Percentiles rank a stretch among this genome's conserved stretches.
Conservation (phyloP, 1,284 basidiomycete species). For the Cryptococcus sp. region DNA sequence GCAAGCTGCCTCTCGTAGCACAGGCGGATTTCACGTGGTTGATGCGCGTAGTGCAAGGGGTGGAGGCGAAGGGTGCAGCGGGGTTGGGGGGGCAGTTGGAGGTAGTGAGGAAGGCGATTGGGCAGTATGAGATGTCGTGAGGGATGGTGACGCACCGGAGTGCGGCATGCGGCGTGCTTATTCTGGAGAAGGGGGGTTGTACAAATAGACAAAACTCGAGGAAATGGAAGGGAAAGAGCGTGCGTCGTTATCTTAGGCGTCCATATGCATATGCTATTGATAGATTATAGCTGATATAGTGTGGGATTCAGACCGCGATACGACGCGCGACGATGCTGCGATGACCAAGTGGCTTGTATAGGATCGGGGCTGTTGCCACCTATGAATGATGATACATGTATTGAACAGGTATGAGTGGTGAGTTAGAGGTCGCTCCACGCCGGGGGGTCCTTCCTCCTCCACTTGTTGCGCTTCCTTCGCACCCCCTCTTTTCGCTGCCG, state of each 20-base stretch:
- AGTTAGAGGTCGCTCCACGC: conserved; percentile 28
- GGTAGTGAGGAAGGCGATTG: conserved; percentile 26
- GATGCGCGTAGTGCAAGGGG: conserved; percentile 22
- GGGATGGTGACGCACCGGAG: too few relatives aligned
- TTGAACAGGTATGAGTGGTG: too few relatives aligned
- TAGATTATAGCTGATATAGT: too few relatives aligned
- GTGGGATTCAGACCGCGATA: too few relatives aligned
- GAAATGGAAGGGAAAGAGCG: too few relatives aligned
- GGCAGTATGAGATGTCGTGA: conserved; percentile 17
- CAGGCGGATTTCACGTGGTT: conserved; percentile 87
- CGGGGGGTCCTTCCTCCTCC: conserved; percentile 43
- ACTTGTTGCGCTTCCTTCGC: conserved; percentile 35
- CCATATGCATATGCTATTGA: too few relatives aligned
- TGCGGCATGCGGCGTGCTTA: background rate
- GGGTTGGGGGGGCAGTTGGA: conserved; percentile 28
- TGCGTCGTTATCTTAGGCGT: too few relatives aligned
- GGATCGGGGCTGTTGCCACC: too few relatives aligned
- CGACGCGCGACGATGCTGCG: too few relatives aligned
- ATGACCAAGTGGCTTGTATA: too few relatives aligned
- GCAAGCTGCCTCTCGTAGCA: conserved; percentile 64
- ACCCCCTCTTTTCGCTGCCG: background rate
- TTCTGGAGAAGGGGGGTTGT: background rate
- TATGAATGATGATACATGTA: too few relatives aligned
- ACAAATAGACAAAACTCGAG: too few relatives aligned
- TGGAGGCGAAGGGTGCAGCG: conserved; percentile 6